These are phyloP conservation scores for Septoria petroselini DNA, from an alignment of 2,329 filamentous ascomycete genomes.

Conservation along the genomic window DNA sequence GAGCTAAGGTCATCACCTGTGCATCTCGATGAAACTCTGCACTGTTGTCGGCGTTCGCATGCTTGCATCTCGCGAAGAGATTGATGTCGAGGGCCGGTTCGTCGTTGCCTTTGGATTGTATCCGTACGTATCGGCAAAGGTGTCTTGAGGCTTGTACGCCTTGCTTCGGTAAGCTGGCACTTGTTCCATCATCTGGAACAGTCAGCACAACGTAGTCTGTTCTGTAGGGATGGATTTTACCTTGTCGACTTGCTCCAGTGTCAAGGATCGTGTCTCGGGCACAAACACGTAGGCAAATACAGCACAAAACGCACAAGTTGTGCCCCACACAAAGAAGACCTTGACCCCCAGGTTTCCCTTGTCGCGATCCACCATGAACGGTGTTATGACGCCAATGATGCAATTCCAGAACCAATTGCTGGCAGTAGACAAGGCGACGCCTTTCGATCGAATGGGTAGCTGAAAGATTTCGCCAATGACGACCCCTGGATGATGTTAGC, in stretches of 20 bases:
- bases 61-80: neutral
- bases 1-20: constrained; percentile 6
- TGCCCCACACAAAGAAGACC: constrained; percentile 50
- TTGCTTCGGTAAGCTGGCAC: constrained; percentile 43
- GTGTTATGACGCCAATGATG: constrained; percentile 66
- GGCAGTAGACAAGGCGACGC: constrained; percentile 77
- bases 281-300: constrained; percentile 41
- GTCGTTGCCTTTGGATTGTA: neutral
- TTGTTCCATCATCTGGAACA: constrained; percentile 46
- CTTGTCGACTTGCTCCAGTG: constrained; percentile 36
- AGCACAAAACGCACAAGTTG: constrained; percentile 35
- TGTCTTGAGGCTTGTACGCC: constrained; percentile 34
- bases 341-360: constrained; percentile 53
- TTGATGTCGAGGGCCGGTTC: constrained; percentile 5
- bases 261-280: constrained; percentile 42
- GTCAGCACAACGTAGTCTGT: neutral
- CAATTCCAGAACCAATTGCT: constrained; percentile 58
- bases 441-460: constrained; percentile 54
- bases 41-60: constrained; percentile 12
- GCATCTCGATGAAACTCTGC: constrained; percentile 26
- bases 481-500: constrained; percentile 41
- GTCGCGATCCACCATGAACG: constrained; percentile 64
- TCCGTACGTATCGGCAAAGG: constrained; percentile 32
- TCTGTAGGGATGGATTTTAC: neutral
- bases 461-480: constrained; percentile 84